Percentiles rank a stretch among this genome's conserved stretches.
Conservation (phyloP, 2,329 filamentous ascomycete genomes). For the Fonsecaea erecta region DNA sequence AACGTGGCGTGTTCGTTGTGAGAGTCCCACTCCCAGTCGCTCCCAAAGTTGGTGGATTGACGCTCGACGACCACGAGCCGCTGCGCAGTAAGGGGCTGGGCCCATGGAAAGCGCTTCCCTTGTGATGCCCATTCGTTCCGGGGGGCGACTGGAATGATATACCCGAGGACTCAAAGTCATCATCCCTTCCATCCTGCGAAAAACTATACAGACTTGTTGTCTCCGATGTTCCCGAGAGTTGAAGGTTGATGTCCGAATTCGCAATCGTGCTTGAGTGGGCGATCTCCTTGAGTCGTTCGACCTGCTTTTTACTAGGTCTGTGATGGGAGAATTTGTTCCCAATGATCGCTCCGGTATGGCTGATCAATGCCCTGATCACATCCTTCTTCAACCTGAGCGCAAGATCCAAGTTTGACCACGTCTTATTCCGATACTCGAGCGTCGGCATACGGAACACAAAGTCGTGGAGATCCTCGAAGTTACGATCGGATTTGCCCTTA, state of each 20-base stretch:
- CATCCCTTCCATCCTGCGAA: slow-evolving; percentile 32
- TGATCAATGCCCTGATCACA: slow-evolving; percentile 89
- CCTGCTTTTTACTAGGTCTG: slow-evolving; percentile 77
- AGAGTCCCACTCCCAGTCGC: neutral
- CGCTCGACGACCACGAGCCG: slow-evolving; percentile 26
- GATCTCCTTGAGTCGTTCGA: slow-evolving; percentile 78
- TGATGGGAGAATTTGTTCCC: slow-evolving; percentile 96
- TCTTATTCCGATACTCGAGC: slow-evolving; percentile 97
- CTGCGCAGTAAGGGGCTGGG: slow-evolving; percentile 25
- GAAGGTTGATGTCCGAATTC: slow-evolving; percentile 43
- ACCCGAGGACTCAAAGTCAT: slow-evolving; percentile 33
- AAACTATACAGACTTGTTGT: slow-evolving; percentile 37
- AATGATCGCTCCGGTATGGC: slow-evolving; percentile 93
- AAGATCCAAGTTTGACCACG: slow-evolving; percentile 96
- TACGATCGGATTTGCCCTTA: slow-evolving; percentile 93
- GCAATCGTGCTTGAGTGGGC: slow-evolving; percentile 73
- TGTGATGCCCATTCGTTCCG: slow-evolving; percentile 23
- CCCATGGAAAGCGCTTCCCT: slow-evolving; percentile 20
- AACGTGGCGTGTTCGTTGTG: neutral
- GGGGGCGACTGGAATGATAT: slow-evolving; percentile 34
- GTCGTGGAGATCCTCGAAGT: slow-evolving; percentile 94
- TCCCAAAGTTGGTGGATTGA: slow-evolving; percentile 14
- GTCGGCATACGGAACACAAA: slow-evolving; percentile 95
- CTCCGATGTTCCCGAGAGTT: slow-evolving; percentile 36
- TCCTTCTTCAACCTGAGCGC: slow-evolving; percentile 92